Evolutionary conservation across 2,329 filamentous ascomycete species (phyloP).

Genomic region (Zarea fungicola): DNA sequence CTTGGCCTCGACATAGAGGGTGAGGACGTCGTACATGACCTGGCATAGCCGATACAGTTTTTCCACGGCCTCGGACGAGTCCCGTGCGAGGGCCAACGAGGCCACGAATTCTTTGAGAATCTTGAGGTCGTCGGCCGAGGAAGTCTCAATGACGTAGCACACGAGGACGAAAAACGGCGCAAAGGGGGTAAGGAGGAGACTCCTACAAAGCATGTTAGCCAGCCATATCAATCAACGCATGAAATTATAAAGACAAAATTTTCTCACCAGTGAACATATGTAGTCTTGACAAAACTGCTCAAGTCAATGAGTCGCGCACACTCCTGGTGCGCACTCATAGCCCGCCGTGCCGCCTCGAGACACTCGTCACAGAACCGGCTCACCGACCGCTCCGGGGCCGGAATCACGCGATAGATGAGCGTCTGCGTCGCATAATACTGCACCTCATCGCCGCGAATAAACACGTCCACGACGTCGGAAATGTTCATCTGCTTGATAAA

Average conservation of each 20-base stretch:
- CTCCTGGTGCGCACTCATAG: slow-evolving; percentile 40
- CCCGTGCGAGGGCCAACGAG: slow-evolving; percentile 47
- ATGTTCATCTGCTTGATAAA: slow-evolving; percentile 34
- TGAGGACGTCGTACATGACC: slow-evolving; percentile 56
- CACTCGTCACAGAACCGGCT: slow-evolving; percentile 45
- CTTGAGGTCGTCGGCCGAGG: slow-evolving; percentile 46
- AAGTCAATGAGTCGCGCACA: slow-evolving; percentile 40
- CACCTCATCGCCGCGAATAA: slow-evolving; percentile 43
- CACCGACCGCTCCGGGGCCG: slow-evolving; percentile 35
- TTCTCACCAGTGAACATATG: slow-evolving; percentile 48
- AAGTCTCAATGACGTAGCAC: slow-evolving; percentile 52
- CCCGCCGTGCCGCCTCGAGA: slow-evolving; percentile 43
- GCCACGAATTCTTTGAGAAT: slow-evolving; percentile 51
- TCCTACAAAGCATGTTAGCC: slow-evolving; percentile 30
- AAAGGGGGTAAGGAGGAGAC: slow-evolving; percentile 52
- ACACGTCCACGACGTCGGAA: slow-evolving; percentile 37
- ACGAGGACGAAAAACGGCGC: slow-evolving; percentile 57
- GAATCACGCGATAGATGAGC: slow-evolving; percentile 48
- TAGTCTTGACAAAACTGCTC: slow-evolving; percentile 36
- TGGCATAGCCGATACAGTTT: slow-evolving; percentile 58
- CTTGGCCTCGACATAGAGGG: slow-evolving; percentile 58
- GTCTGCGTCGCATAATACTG: slow-evolving; percentile 44
- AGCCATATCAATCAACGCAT: not conserved
- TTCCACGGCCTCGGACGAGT: slow-evolving; percentile 52
- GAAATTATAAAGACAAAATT: not conserved